These are phyloP conservation scores for Pezicula radicicola DNA, from an alignment of 2,329 filamentous ascomycete species.

Conservation along the genomic window DNA sequence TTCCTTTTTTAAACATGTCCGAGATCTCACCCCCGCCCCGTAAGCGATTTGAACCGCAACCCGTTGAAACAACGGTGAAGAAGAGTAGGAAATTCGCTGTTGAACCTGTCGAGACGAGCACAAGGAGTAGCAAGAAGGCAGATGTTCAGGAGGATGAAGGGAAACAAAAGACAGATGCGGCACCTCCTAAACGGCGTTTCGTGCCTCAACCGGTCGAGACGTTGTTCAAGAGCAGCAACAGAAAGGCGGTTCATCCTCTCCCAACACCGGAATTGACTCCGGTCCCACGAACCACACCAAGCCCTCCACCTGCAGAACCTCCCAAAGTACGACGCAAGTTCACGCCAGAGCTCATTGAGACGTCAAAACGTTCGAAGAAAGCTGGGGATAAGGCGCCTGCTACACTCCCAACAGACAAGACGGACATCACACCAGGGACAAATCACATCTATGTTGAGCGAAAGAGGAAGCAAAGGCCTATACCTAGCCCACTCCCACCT, in stretches of 20 bases:
- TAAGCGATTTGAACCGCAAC: constrained; percentile 29
- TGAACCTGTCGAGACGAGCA: constrained; percentile 40
- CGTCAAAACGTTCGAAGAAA: constrained; percentile 67
- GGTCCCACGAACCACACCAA: constrained; percentile 24
- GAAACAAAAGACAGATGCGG: constrained; percentile 20
- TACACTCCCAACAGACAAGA: constrained; percentile 65
- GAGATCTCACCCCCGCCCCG: constrained; percentile 20
- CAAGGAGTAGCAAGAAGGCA: constrained; percentile 34
- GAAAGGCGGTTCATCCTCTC: constrained; percentile 26
- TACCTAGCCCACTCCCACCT: constrained; percentile 41
- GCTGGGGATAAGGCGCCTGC: constrained; percentile 62
- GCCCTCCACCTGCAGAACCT: constrained; percentile 26
- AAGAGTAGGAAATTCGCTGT: constrained; percentile 34
- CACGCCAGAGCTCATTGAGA: constrained; percentile 78
- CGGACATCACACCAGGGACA: constrained; percentile 60
- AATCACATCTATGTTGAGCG: constrained; percentile 17
- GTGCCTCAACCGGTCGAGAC: constrained; percentile 71
- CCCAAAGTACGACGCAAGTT: constrained; percentile 49
- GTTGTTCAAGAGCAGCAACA: constrained; percentile 57
- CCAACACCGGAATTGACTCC: constrained; percentile 57
- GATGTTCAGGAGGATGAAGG: constrained; percentile 14
- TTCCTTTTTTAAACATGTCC: constrained; percentile 17
- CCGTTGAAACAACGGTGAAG: constrained; percentile 30
- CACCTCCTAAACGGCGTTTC: constrained; percentile 54
- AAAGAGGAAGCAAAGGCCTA: constrained; percentile 16